Conservation (phyloP, 2,329 filamentous ascomycete genomes). For the Aureobasidium sp. region DNA sequence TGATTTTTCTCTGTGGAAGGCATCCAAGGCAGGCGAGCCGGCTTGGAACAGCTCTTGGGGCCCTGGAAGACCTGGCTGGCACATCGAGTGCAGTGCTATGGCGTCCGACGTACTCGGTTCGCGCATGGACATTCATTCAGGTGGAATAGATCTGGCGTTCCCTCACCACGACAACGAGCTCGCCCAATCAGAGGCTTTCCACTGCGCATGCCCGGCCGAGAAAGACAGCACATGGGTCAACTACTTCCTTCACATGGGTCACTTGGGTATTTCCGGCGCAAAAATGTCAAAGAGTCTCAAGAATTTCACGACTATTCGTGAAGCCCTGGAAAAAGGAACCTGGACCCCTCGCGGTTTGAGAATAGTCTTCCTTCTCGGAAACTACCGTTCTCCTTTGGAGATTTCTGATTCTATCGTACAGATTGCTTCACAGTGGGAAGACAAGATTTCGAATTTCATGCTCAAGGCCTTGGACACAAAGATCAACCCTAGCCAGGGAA, state of each 20-base stretch:
- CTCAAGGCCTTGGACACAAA: slow-evolving; percentile 49
- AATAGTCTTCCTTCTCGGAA: slow-evolving; percentile 79
- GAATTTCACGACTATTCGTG: slow-evolving; percentile 84
- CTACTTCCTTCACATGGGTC: slow-evolving; percentile 94
- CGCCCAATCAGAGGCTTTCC: slow-evolving; percentile 86
- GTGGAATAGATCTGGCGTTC: slow-evolving; percentile 84
- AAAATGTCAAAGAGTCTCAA: slow-evolving; percentile 97
- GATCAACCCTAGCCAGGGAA: slow-evolving; percentile 16
- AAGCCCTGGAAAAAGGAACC: slow-evolving; percentile 61
- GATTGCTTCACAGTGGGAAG: slow-evolving; percentile 71
- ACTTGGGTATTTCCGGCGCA: slow-evolving; percentile 77
- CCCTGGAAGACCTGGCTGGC: slow-evolving; percentile 83
- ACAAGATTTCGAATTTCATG: slow-evolving; percentile 66
- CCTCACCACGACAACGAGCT: slow-evolving; percentile 92
- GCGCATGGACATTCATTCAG: slow-evolving; percentile 87
- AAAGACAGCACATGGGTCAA: slow-evolving; percentile 64
- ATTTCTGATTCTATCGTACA: slow-evolving; percentile 77
- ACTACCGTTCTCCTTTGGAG: slow-evolving; percentile 87
- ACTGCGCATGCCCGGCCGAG: slow-evolving; percentile 35
- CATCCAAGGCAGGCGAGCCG: slow-evolving; percentile 84
- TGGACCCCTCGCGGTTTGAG: slow-evolving; percentile 77
- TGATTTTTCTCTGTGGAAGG: slow-evolving; percentile 93
- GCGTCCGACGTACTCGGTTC: slow-evolving; percentile 79
- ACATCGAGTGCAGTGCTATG: slow-evolving; percentile 97
- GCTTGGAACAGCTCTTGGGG: slow-evolving; percentile 88